Base-by-base conservation (phyloP, 2,329 filamentous ascomycete genomes). In the Exserohilum rostratum region DNA sequence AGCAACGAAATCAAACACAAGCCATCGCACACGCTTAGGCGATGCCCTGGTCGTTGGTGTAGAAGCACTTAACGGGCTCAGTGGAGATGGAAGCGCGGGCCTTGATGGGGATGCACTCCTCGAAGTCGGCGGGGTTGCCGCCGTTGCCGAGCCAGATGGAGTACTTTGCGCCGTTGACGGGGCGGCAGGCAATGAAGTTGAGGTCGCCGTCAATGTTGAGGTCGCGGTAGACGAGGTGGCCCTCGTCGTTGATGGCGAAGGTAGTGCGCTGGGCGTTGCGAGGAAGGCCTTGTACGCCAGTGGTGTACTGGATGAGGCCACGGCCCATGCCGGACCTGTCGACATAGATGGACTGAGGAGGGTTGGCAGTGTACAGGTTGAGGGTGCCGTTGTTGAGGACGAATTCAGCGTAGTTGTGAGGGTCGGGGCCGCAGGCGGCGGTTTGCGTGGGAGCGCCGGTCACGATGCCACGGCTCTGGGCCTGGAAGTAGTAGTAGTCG, bases 321-420 rank as follows among this genome's bases (percentile, higher is more conserved):
- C 65, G 79, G 80, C 82, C 84, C 83, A 85, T 85, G 65, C 83
- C 84, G 40, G 82, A 84, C 39, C 81, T 80, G 69, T 87, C 84
- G 35, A 80, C 80, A 58, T 66, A 86, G 46, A 83, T 54, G 62
- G 80, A 72, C 75, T 87, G 85, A 2, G 73, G 71, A 4, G 71
- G 75, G 18, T 73, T 72, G 22, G 65, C 60, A 30, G 77, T 78
- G 71, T 80, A 85, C 29, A 87, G 78, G 67, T 70, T 79, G 12
- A 70, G 77, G 39, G 75, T 75, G 56, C 53, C 56, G 42, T 82
- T 73, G 35, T 77, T 47, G 61, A 86, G 71, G 60, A 74, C 73
- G 71, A 87, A 85, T 35, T 79, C 83, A 45, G 83, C 84, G 31
- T 65, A 70, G 57, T 78, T 71, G 33, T 25, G 46, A 29, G 61